Percentiles rank a stretch among this genome's conserved stretches.
Evolutionary conservation across 768 basidiomycete genomes (phyloP).

Genomic region (Tephrocybe sp.): DNA sequence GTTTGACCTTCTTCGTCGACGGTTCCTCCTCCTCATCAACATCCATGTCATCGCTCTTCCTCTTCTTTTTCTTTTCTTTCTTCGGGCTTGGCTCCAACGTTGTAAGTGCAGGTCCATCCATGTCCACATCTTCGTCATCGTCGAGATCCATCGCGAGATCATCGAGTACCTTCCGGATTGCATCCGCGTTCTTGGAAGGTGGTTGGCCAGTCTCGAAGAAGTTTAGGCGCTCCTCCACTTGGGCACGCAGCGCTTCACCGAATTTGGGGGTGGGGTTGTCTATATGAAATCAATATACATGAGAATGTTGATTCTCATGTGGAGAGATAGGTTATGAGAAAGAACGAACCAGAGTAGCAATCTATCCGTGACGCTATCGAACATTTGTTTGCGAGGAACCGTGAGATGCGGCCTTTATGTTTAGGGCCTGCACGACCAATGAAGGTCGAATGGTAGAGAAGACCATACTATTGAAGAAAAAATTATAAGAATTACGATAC

Average conservation of each 20-base stretch:
- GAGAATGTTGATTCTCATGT: background rate
- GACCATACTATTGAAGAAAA: slow-evolving; percentile 76
- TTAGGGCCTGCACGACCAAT: slow-evolving; percentile 93
- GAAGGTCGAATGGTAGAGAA: slow-evolving; percentile 96
- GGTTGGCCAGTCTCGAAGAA: slow-evolving; percentile 93
- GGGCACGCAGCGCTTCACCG: slow-evolving; percentile 88
- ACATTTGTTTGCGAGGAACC: slow-evolving; percentile 99
- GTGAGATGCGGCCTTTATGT: slow-evolving; percentile 95
- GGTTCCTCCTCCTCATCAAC: slow-evolving; percentile 56
- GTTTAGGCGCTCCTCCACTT: slow-evolving; percentile 92
- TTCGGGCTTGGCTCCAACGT: slow-evolving; percentile 54
- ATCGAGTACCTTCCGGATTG: slow-evolving; percentile 87
- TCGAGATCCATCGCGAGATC: slow-evolving; percentile 65
- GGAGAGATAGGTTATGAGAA: background rate
- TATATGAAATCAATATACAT: too few species aligned
- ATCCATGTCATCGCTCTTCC: slow-evolving; percentile 66
- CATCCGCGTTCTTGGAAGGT: slow-evolving; percentile 88
- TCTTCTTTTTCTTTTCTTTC: slow-evolving; percentile 68
- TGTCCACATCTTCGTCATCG: slow-evolving; percentile 42
- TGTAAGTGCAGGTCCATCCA: slow-evolving; percentile 52
- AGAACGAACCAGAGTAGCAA: slow-evolving; percentile 76
- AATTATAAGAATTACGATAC: background rate
- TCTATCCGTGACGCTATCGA: slow-evolving; percentile 97
- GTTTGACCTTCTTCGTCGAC: slow-evolving; percentile 67
- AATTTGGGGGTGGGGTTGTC: slow-evolving; percentile 88